Evolutionary conservation across 768 basidiomycete genomes (phyloP).

Genomic region (Suillus sp.): DNA sequence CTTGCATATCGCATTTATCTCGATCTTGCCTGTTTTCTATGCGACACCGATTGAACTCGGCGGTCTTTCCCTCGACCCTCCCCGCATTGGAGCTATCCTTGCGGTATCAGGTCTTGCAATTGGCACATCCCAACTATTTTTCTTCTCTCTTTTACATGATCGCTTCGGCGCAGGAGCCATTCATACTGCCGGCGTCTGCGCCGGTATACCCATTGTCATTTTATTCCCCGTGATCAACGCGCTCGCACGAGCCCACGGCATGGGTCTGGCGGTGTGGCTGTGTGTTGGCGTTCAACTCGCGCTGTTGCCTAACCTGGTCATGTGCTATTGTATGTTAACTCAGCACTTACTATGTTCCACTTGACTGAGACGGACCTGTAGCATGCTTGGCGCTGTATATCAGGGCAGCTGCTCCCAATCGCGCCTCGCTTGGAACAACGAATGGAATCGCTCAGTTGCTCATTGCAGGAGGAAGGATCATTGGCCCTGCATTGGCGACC

Average conservation of each 20-base stretch:
- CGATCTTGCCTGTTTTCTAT: constrained; percentile 41
- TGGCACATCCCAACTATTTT: constrained; percentile 34
- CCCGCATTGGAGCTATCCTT: constrained; percentile 39
- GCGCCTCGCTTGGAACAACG: constrained; percentile 65
- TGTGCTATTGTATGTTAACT: constrained; percentile 35
- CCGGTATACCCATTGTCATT: constrained; percentile 32
- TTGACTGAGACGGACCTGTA: neutral
- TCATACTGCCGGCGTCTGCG: constrained; percentile 28
- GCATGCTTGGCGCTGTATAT: neutral
- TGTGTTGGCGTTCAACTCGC: constrained; percentile 28
- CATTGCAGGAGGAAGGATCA: constrained; percentile 41
- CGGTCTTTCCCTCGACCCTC: constrained; percentile 39
- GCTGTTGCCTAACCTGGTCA: constrained; percentile 24
- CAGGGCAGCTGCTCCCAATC: constrained; percentile 54
- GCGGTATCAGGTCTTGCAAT: constrained; percentile 36
- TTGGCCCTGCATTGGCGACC: constrained; percentile 59
- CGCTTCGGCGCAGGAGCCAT: constrained; percentile 35
- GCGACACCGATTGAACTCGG: constrained; percentile 37
- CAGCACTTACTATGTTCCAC: neutral
- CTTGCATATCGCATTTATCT: constrained; percentile 31
- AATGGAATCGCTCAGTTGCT: constrained; percentile 60
- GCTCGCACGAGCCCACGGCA: constrained; percentile 26
- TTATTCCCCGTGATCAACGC: constrained; percentile 35
- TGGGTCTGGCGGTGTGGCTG: constrained; percentile 31
- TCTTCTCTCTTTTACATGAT: constrained; percentile 34